Percentiles rank a stretch among this genome's conserved stretches.
Conservation (phyloP, 1,284 basidiomycete genomes). For the Austroboletus sp. region DNA sequence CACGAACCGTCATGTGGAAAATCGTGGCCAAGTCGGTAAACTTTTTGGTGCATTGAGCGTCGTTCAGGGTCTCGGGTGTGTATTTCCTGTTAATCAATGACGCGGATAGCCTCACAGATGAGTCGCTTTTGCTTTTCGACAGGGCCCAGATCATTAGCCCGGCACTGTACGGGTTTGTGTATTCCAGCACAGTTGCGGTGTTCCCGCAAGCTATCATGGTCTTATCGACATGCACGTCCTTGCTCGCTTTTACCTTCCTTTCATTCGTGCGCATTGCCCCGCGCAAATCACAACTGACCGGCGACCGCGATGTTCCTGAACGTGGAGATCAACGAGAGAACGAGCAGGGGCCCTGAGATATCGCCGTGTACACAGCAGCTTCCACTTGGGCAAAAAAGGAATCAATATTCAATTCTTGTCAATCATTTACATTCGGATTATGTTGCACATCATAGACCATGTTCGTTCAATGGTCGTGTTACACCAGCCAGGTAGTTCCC, state of each 20-base stretch:
- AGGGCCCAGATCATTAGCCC: constrained; percentile 45
- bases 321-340: constrained; percentile 4
- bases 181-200: constrained; percentile 40
- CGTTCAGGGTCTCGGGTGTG: constrained; percentile 57
- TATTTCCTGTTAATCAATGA: background rate
- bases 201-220: constrained; percentile 45
- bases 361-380: background rate
- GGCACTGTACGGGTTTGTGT: constrained; percentile 45
- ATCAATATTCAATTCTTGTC: too few species aligned
- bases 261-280: constrained; percentile 33
- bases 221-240: constrained; percentile 26
- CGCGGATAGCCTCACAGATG: too few species aligned
- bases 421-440: too few species aligned
- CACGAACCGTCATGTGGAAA: constrained; percentile 38
- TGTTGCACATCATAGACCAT: too few species aligned
- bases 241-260: constrained; percentile 32
- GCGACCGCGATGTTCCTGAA: background rate
- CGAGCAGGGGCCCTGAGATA: constrained; percentile 1
- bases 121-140: constrained; percentile 4
- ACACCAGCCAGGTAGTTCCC: too few species aligned
- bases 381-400: background rate
- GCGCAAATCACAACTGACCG: background rate
- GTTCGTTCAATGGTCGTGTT: too few species aligned
- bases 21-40: constrained; percentile 45
- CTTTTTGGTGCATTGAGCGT: constrained; percentile 71